Percentiles rank a stretch among this genome's conserved stretches.
These are phyloP conservation scores for Stropharia rugosoannulata DNA, from an alignment of 768 basidiomycete genomes.

Conservation along the genomic window DNA sequence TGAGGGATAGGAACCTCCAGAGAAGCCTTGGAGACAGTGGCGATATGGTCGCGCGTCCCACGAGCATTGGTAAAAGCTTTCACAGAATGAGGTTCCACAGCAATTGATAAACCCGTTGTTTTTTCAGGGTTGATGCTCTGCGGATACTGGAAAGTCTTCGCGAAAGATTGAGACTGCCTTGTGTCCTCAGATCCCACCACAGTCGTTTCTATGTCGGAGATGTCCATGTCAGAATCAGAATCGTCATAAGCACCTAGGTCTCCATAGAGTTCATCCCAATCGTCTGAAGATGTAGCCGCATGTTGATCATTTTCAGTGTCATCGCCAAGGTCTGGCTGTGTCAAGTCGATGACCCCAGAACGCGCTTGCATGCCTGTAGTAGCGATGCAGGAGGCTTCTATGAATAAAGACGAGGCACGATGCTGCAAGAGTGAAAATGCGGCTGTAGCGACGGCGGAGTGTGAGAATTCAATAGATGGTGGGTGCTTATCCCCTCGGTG, in stretches of 20 bases:
- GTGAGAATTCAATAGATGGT: slow-evolving; percentile 9
- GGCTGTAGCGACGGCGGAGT: slow-evolving; percentile 11
- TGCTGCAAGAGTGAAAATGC: slow-evolving; percentile 13
- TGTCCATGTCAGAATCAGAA: not conserved
- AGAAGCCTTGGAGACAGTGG: no score
- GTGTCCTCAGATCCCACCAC: not conserved
- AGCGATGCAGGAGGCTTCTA: not conserved
- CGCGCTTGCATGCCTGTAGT: not conserved
- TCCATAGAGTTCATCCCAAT: not conserved
- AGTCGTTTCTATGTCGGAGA: not conserved
- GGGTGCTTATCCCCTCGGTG: not conserved
- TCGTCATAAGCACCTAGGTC: not conserved
- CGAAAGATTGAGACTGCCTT: not conserved
- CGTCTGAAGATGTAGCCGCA: not conserved
- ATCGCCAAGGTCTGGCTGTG: not conserved
- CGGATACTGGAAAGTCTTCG: not conserved
- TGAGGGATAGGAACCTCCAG: no score
- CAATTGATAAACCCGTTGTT: no score
- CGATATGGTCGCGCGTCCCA: no score
- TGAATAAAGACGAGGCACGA: slow-evolving; percentile 1
- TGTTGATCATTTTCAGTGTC: not conserved
- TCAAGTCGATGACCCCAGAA: slow-evolving; percentile 2
- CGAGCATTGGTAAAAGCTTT: no score
- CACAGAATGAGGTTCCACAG: no score
- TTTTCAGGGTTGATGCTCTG: no score